These are phyloP conservation scores for Pilaira anomala DNA, from an alignment of 192 early-diverging fungal species.

Conservation along the genomic window DNA sequence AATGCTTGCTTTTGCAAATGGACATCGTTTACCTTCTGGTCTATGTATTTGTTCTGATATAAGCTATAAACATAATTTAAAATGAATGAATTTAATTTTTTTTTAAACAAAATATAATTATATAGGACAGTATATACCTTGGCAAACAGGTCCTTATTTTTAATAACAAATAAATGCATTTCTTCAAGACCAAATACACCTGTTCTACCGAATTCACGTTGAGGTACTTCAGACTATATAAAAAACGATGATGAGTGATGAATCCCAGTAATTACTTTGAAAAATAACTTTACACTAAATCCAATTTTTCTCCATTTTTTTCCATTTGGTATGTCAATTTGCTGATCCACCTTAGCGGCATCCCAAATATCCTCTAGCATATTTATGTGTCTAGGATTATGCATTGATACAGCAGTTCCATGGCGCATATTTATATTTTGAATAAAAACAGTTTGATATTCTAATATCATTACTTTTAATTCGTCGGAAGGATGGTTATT, in stretches of 20 bases:
- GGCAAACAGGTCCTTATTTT: constrained; percentile 43
- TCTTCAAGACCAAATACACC: constrained; percentile 64
- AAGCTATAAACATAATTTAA: constrained; percentile 29
- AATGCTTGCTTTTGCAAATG: constrained; percentile 56
- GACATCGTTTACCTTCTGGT: constrained; percentile 46
- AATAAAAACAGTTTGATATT: constrained; percentile 63
- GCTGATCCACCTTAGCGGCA: constrained; percentile 37
- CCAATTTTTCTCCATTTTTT: constrained; percentile 63
- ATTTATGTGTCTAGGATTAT: constrained; percentile 49
- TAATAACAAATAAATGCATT: constrained; percentile 53
- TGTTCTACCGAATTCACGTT: constrained; percentile 56
- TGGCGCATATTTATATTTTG: constrained; percentile 52
- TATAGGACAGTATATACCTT: constrained; percentile 29
- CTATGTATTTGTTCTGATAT: constrained; percentile 44
- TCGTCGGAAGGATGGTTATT: constrained; percentile 60
- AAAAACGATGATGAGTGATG: too few relatives aligned
- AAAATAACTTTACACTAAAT: constrained; percentile 60
- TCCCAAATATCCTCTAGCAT: constrained; percentile 57
- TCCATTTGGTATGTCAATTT: constrained; percentile 31
- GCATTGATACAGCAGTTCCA: constrained; percentile 43
- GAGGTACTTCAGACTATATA: constrained; percentile 60
- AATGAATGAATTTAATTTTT: too few relatives aligned
- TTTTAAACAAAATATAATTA: constrained; percentile 2
- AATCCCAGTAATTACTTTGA: constrained; percentile 15
- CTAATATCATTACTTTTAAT: constrained; percentile 54